Evolutionary conservation across 805 yeast genomes (phyloP).

Genomic region (Peterozyma toletana): DNA sequence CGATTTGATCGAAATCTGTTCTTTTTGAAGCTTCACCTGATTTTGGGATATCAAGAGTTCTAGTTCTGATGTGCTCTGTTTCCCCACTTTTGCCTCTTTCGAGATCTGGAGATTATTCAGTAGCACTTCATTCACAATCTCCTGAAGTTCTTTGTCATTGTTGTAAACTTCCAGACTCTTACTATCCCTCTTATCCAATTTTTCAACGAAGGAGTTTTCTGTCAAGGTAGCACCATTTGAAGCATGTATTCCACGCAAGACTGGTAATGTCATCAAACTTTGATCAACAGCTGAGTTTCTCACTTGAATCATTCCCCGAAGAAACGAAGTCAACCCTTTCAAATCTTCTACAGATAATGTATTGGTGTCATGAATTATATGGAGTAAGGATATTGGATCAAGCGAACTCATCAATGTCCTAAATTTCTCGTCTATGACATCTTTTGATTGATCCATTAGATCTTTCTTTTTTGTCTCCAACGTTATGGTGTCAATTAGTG

Average conservation of each 20-base stretch:
- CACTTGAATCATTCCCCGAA: conserved; percentile 4
- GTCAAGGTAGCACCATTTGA: not conserved
- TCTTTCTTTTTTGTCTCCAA: conserved; percentile 8
- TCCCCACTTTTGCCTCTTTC: too few relatives aligned
- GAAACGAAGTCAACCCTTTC: conserved; percentile 1
- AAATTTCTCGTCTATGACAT: not conserved
- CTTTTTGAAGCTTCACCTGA: not conserved
- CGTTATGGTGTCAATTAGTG: conserved; percentile 24
- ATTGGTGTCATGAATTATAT: not conserved
- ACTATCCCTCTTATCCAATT: conserved; percentile 4
- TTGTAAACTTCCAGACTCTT: too few relatives aligned
- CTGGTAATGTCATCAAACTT: conserved; percentile 10
- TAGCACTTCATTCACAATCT: too few relatives aligned
- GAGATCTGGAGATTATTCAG: too few relatives aligned
- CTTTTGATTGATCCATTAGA: not conserved
- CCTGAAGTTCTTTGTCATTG: not conserved
- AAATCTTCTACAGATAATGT: not conserved
- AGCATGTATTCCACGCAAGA: conserved; percentile 8
- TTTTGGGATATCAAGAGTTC: not conserved
- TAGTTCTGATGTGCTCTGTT: too few relatives aligned
- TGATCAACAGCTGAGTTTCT: conserved; percentile 8
- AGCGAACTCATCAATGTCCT: not conserved
- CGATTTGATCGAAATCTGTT: too few relatives aligned
- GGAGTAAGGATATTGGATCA: conserved; percentile 3
- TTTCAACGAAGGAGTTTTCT: conserved; percentile 1